Conservation (phyloP, 2,329 filamentous ascomycete species). For the Colletotrichum spaethianum region DNA sequence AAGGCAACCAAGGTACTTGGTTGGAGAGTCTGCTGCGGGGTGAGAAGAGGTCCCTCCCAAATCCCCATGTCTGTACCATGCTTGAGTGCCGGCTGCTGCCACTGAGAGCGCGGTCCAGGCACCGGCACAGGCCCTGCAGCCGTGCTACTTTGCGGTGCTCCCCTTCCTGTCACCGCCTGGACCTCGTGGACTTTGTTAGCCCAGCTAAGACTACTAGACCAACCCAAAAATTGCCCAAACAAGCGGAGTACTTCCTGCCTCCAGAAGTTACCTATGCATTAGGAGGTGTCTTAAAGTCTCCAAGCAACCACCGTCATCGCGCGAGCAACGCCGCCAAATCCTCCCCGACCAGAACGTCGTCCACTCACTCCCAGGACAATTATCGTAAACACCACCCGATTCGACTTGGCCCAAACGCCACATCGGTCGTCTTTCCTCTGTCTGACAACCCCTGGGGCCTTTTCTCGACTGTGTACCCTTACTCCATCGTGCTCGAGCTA, state of each 20-base stretch:
- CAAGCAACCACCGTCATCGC: conserved; percentile 15
- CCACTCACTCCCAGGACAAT: background rate
- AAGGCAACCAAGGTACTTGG: background rate
- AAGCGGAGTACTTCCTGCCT: conserved; percentile 4
- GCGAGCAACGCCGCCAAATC: conserved; percentile 16
- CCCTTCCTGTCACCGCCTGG: conserved; percentile 2
- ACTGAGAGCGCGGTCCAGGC: background rate
- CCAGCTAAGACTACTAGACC: background rate
- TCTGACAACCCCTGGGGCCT: background rate
- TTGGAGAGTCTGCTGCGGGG: background rate
- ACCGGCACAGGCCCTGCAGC: background rate
- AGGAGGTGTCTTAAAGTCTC: background rate
- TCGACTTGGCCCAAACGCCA: conserved; percentile 8
- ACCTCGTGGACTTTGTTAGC: background rate
- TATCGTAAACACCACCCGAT: conserved; percentile 24
- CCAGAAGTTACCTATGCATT: background rate
- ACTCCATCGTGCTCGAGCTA: background rate
- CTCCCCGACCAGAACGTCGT: background rate
- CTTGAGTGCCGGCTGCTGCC: no score
- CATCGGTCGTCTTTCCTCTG: background rate
- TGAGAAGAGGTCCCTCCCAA: no score
- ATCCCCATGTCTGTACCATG: no score
- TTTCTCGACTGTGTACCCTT: background rate
- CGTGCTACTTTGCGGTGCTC: background rate
- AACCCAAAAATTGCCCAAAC: background rate